A percentile compares a stretch with the other conserved stretches of the same genome.
These are phyloP conservation scores for Aspergillus intermedius DNA, from an alignment of 2,329 filamentous ascomycete species.

Conservation along the genomic window DNA sequence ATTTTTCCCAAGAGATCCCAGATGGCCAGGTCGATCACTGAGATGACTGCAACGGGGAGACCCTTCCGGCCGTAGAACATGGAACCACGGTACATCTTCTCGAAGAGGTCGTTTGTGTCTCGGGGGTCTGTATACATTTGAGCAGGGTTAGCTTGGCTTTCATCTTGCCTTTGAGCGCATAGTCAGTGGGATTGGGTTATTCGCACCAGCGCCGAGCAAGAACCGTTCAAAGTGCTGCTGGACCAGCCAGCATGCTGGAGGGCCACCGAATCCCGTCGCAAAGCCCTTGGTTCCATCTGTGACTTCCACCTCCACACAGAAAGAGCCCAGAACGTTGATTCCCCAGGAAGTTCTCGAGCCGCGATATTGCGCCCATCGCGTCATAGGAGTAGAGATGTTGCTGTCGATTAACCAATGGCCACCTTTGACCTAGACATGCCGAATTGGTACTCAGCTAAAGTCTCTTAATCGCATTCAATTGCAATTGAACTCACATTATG, in stretches of 20 bases:
- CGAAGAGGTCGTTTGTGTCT: constrained; percentile 85
- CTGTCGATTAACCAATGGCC: constrained; percentile 78
- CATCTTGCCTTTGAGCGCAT: neutral
- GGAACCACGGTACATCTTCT: constrained; percentile 92
- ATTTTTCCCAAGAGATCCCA: constrained; percentile 93
- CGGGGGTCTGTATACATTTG: constrained; percentile 59
- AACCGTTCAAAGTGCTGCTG: constrained; percentile 92
- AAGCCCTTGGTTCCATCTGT: constrained; percentile 89
- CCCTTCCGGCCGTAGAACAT: constrained; percentile 98
- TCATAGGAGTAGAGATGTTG: constrained; percentile 88
- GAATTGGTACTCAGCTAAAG: neutral
- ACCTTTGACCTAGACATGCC: constrained; percentile 34
- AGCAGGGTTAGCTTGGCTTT: neutral
- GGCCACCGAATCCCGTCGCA: constrained; percentile 88
- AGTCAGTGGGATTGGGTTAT: neutral
- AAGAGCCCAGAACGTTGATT: constrained; percentile 90
- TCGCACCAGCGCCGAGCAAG: constrained; percentile 65
- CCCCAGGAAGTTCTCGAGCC: constrained; percentile 86
- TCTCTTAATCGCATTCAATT: neutral
- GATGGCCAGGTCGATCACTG: constrained; percentile 84
- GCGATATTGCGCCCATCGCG: constrained; percentile 80
- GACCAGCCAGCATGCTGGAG: constrained; percentile 88
- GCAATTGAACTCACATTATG: constrained; percentile 67
- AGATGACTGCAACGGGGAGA: constrained; percentile 82
- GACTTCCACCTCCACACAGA: constrained; percentile 83